Percentiles rank a stretch among this genome's conserved stretches.
Conservation (phyloP, 495 filamentous ascomycete species). For the Aspergillus egyptiacus region DNA sequence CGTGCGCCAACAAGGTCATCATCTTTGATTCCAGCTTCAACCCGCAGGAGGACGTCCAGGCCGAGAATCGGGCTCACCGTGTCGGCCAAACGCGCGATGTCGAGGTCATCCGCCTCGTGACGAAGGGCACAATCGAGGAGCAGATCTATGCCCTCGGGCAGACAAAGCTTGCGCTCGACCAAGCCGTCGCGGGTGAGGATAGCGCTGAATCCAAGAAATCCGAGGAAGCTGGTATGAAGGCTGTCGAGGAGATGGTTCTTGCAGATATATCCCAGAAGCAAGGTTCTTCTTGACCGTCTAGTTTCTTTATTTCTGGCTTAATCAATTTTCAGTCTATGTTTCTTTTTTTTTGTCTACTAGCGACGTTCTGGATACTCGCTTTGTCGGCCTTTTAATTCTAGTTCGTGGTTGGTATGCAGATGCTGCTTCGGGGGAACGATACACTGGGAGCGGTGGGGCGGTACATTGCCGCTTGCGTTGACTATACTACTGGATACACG, state of each 20-base stretch:
- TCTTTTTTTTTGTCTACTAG: background rate
- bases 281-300: background rate
- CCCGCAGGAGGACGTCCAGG: constrained; percentile 92
- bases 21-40: constrained; percentile 96
- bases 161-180: constrained; percentile 88
- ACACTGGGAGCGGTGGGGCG: no score
- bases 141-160: constrained; percentile 84
- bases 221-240: constrained; percentile 54
- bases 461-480: background rate
- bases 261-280: constrained; percentile 27
- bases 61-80: constrained; percentile 92
- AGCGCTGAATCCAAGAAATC: constrained; percentile 41
- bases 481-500: background rate
- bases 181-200: constrained; percentile 66
- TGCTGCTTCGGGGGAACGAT: background rate
- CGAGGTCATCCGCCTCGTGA: constrained; percentile 79
- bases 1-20: constrained; percentile 92
- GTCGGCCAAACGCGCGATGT: constrained; percentile 87
- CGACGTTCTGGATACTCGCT: background rate
- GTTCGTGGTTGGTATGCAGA: background rate
- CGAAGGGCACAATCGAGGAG: constrained; percentile 81
- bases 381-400: background rate
- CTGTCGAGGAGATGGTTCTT: constrained; percentile 58
- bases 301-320: background rate
- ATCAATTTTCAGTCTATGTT: background rate